Evolutionary conservation across 2,329 filamentous ascomycete species (phyloP), one percentile per base, ranked within the genome.

Genomic region (Colletotrichum echinochloae): DNA sequence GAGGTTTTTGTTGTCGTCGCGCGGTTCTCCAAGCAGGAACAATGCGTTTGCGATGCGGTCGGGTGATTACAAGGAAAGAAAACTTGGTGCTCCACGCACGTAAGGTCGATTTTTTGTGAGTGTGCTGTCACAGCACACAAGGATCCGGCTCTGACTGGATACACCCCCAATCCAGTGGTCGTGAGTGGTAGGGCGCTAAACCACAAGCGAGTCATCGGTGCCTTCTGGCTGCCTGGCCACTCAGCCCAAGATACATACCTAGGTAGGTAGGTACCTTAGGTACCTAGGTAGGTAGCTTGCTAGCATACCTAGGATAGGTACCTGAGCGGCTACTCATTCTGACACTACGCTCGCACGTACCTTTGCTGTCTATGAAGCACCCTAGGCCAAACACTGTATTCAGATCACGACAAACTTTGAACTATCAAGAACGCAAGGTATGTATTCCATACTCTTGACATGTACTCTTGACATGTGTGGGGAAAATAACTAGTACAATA

Each of bases 121-220:
- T 55, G 33, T 67, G 64, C 67, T 59, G 67, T 67, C 67, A 70
- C 66, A n/a, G n/a, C 49, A 18, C 56, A 63, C 64, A 52, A 67
- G 64, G 67, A 67, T 55, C 65, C 48, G 57, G 49, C 66, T 49
- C 66, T 66, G 55, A 33, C 61, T 66, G 66, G 66, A 62, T 57
- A 54, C 28, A 60, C 60, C 35, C 46, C 61, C 54, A 65, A 69
- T 46, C 66, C 37, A 41, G 16, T 57, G 51, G 28, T 49, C 39
- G 62, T 64, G 49, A 48, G 62, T 64, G 49, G 56, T 70, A 70
- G 66, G 66, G 66, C 66, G 66, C 66, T 70, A 70, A 55, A 60
- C 66, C 63, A 63, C 66, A 70, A 70, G 66, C 66, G 66, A 70
- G 66, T 61, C 66, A 70, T 66, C 66, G 46, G 52, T 35, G 37